These are phyloP conservation scores for Xylogone sp. DNA, from an alignment of 2,329 filamentous ascomycete genomes.

Conservation along the genomic window DNA sequence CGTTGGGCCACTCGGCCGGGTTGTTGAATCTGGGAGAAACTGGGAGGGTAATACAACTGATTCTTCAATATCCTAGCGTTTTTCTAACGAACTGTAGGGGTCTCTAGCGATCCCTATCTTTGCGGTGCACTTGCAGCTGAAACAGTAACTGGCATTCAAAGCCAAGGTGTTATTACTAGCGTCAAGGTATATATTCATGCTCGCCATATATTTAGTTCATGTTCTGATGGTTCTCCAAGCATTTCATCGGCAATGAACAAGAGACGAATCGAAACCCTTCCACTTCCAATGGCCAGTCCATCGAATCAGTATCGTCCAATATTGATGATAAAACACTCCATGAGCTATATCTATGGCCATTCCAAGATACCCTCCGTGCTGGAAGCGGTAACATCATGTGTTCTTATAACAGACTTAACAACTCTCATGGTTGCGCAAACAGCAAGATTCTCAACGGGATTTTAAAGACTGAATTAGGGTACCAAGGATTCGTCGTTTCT, in stretches of 20 bases:
- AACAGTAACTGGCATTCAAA: conserved; percentile 19
- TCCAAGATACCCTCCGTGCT: conserved; percentile 64
- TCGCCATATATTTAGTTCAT: no score
- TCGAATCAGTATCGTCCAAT: conserved; percentile 54
- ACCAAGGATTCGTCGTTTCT: conserved; percentile 79
- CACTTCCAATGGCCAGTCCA: conserved; percentile 7
- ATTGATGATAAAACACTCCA: conserved; percentile 73
- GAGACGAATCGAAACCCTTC: conserved; percentile 44
- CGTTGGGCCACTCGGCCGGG: conserved; percentile 66
- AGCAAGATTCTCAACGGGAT: conserved; percentile 76
- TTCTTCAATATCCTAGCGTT: no score
- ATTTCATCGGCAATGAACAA: conserved; percentile 74
- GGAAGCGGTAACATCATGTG: conserved; percentile 81
- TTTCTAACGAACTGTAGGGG: conserved; percentile 27
- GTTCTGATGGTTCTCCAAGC: no score
- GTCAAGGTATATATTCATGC: conserved; percentile 13
- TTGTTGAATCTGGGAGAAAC: conserved; percentile 64
- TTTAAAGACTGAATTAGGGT: conserved; percentile 79
- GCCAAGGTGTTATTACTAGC: conserved; percentile 17
- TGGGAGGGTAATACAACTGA: conserved; percentile 51
- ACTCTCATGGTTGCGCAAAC: conserved; percentile 67
- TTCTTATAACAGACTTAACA: conserved; percentile 71
- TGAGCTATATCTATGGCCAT: conserved; percentile 82
- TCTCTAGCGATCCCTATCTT: conserved; percentile 56
- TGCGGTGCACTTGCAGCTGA: conserved; percentile 45